Evolutionary conservation across 208 protist genomes (phyloP).

Genomic region (Crithidia brevicula): DNA sequence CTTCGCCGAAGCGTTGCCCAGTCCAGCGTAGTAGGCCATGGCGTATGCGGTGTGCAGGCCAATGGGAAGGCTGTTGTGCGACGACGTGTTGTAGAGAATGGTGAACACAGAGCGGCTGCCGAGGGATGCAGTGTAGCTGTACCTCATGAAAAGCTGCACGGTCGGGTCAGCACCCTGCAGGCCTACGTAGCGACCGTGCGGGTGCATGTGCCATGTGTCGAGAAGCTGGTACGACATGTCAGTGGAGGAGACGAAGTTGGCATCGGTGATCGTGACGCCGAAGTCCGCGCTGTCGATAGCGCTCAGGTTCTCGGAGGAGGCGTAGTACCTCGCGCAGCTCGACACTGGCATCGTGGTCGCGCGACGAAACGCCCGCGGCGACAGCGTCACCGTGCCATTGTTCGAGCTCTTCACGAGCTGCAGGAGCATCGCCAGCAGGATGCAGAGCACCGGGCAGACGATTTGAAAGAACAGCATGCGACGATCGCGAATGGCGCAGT

Average conservation of each 20-base stretch:
- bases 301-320: constrained; percentile 3
- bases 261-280: constrained; percentile 17
- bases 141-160: not conserved
- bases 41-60: constrained; percentile 24
- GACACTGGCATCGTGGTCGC: constrained; percentile 25
- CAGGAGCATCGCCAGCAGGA: constrained; percentile 72
- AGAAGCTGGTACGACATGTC: constrained; percentile 37
- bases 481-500: constrained; percentile 61
- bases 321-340: constrained; percentile 29
- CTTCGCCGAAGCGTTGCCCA: constrained; percentile 11
- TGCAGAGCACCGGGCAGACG: constrained; percentile 60
- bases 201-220: constrained; percentile 44
- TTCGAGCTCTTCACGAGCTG: constrained; percentile 33
- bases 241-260: constrained; percentile 23
- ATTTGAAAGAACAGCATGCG: constrained; percentile 73
- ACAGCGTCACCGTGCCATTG: constrained; percentile 23
- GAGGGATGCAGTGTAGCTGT: constrained; percentile 29
- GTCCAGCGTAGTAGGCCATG: constrained; percentile 26
- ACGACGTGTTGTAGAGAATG: constrained; percentile 54
- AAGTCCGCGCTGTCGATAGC: not conserved
- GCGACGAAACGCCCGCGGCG: constrained; percentile 21
- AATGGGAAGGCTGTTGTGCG: constrained; percentile 38
- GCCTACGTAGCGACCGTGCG: constrained; percentile 26
- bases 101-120: constrained; percentile 7
- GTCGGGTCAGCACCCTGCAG: constrained; percentile 36